Evolutionary conservation across 495 filamentous ascomycete species (phyloP).

Genomic region (Sporormia fimetaria): DNA sequence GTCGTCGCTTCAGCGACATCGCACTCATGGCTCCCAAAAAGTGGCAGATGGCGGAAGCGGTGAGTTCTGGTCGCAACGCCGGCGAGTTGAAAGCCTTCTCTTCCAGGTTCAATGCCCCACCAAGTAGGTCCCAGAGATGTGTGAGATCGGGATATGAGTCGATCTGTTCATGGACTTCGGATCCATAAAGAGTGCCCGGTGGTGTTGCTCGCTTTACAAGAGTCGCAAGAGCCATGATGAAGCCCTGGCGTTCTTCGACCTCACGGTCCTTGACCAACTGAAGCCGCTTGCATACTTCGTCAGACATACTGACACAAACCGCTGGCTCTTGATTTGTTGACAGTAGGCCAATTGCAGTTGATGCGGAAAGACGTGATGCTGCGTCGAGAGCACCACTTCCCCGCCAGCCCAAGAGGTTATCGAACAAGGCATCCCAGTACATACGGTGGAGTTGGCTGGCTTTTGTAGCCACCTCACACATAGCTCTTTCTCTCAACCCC

Average conservation of each 20-base stretch:
- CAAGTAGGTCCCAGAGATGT: constrained; percentile 18
- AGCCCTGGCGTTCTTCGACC: constrained; percentile 31
- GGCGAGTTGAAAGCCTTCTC: constrained; percentile 23
- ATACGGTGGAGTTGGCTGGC: constrained; percentile 50
- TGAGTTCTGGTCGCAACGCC: constrained; percentile 24
- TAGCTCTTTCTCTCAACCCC: constrained; percentile 69
- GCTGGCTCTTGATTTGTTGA: constrained; percentile 26
- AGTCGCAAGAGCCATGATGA: constrained; percentile 22
- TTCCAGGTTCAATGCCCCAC: constrained; percentile 10
- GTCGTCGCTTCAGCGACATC: constrained; percentile 1
- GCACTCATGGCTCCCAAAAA: constrained; percentile 15
- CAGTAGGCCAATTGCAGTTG: constrained; percentile 52
- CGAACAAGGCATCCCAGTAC: constrained; percentile 61
- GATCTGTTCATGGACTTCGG: neutral
- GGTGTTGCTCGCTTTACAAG: constrained; percentile 13
- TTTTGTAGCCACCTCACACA: constrained; percentile 58
- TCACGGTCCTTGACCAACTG: constrained; percentile 14
- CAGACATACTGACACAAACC: constrained; percentile 11
- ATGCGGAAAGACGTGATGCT: constrained; percentile 58
- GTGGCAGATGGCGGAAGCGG: constrained; percentile 17
- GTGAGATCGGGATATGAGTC: constrained; percentile 3
- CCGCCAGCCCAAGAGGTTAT: constrained; percentile 73
- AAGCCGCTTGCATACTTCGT: constrained; percentile 17
- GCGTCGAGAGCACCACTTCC: constrained; percentile 69
- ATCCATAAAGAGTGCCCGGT: neutral